Base-by-base conservation (phyloP, 2,329 filamentous ascomycete genomes). In the Diaporthe citriasiana region DNA sequence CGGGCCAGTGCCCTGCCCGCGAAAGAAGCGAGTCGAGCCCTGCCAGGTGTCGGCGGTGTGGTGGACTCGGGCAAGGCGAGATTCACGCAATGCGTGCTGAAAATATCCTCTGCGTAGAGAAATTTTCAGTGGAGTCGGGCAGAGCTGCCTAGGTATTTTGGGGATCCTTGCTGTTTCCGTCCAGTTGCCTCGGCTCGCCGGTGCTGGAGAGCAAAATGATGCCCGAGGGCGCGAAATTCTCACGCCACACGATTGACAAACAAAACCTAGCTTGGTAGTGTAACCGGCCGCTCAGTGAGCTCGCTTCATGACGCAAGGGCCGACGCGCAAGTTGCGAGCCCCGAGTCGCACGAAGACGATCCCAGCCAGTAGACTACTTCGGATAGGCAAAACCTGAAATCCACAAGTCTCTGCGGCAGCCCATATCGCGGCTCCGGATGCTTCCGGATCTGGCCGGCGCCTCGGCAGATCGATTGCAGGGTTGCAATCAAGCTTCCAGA, bases 111-210 rank as follows among this genome's bases (percentile, higher is more conserved):
- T 35, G n/a, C n/a, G 33, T 50, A 42, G 5, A 50, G 47, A 72
- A 66, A 68, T 72, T 70, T 72, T 50, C 42, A 57, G 70, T 70
- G 63, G 60, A 73, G 53, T 33, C 45, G n/a, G 40, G 27, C 42
- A 47, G 45, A 19, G 45, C 57, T 72, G 15, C 59, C 60, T 40
- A 38, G 59, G 51, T 65, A 70, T 70, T 30, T 51, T 30, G 27
- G 70, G 57, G 53, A 25, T 30, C 45, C 30, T 51, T 25, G 47
- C 47, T 22, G 4, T 27, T 7, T 13, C 8, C 12, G 4, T n/a
- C 45, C 1, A 50, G 15, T 33, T 74, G 42, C 73, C 73, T 74
- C 73, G 73, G 73, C 63, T 73, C 33, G 13, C 60, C 51, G 70
- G 45, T 33, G n/a, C 63, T 53, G 70, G 73, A 59, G 55, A 56